A percentile compares a stretch with the other conserved stretches of the same genome.
phyloP scores from a whole-genome alignment of 2,329 filamentous ascomycete genomes.

The Arthrobotrys iridis region DNA sequence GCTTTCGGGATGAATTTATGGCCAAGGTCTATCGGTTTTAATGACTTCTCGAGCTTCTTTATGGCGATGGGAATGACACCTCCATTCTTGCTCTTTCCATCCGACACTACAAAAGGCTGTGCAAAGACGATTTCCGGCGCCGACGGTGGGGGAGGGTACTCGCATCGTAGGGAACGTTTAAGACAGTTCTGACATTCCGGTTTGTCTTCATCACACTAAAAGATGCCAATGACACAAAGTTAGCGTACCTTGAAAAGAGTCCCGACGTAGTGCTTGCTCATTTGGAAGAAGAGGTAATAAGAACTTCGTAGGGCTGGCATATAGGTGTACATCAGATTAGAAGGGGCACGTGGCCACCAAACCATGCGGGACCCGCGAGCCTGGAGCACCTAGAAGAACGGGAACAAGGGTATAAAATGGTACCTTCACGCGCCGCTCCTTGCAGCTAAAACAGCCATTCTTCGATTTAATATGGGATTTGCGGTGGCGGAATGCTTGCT shows the following conservation, averaged over 20 bases:
- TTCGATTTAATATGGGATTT: slow-evolving; percentile 55
- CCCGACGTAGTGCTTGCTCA: not conserved
- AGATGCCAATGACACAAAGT: not conserved
- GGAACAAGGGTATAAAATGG: slow-evolving; percentile 22
- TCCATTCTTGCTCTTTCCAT: slow-evolving; percentile 31
- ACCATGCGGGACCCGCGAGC: not conserved
- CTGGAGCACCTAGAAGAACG: not conserved
- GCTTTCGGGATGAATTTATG: slow-evolving; percentile 32
- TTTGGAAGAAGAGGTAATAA: not conserved
- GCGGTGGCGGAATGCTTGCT: slow-evolving; percentile 50
- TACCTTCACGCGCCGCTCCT: slow-evolving; percentile 52
- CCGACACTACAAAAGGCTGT: slow-evolving; percentile 35
- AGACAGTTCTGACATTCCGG: slow-evolving; percentile 51
- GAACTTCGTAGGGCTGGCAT: not conserved
- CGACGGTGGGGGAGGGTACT: slow-evolving; percentile 50
- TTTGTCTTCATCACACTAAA: slow-evolving; percentile 49
- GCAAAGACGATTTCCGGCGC: slow-evolving; percentile 52
- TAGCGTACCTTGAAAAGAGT: not conserved
- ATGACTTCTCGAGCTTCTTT: slow-evolving; percentile 49
- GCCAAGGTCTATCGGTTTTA: slow-evolving; percentile 49
- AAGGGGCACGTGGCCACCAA: slow-evolving; percentile 13
- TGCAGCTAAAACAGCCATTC: slow-evolving; percentile 53
- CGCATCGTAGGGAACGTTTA: slow-evolving; percentile 48
- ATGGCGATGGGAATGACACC: slow-evolving; percentile 26
- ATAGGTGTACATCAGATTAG: not conserved